A percentile compares a stretch with the other conserved stretches of the same genome.
These are phyloP conservation scores for Aspergillus indologenus DNA, from an alignment of 495 filamentous ascomycete species.

Conservation along the genomic window DNA sequence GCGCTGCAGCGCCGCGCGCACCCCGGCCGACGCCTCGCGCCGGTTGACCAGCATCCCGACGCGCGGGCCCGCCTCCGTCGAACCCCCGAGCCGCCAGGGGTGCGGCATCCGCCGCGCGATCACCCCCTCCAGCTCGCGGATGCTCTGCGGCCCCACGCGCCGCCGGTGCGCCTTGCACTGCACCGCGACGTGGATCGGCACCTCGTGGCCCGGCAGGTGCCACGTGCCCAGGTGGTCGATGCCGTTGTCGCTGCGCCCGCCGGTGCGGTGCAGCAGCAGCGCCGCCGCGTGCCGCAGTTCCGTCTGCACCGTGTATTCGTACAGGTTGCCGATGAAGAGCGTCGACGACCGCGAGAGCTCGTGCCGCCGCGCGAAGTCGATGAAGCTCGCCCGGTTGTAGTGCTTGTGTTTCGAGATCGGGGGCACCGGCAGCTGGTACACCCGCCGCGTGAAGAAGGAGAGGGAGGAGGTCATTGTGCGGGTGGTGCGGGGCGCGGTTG, in stretches of 20 bases:
- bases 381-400: slow-evolving; percentile 66
- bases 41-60: slow-evolving; percentile 62
- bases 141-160: slow-evolving; percentile 58
- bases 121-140: slow-evolving; percentile 85
- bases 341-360: slow-evolving; percentile 36
- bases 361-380: slow-evolving; percentile 60
- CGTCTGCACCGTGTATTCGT: slow-evolving; percentile 71
- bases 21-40: slow-evolving; percentile 54
- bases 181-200: slow-evolving; percentile 60
- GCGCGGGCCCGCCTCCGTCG: no score
- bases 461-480: slow-evolving; percentile 20
- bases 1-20: slow-evolving; percentile 62
- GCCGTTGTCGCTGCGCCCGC: slow-evolving; percentile 71
- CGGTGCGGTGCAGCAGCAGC: slow-evolving; percentile 68
- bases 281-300: slow-evolving; percentile 54
- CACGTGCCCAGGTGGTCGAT: slow-evolving; percentile 85
- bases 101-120: slow-evolving; percentile 62
- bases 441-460: slow-evolving; percentile 38
- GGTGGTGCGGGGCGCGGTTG: no score
- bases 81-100: slow-evolving; percentile 64
- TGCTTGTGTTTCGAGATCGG: slow-evolving; percentile 54
- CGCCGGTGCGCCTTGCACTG: slow-evolving; percentile 74
- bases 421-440: slow-evolving; percentile 38
- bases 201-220: slow-evolving; percentile 51
- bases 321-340: slow-evolving; percentile 50